Conservation (phyloP, 306 rosid species). For the Biancaea sappan region DNA sequence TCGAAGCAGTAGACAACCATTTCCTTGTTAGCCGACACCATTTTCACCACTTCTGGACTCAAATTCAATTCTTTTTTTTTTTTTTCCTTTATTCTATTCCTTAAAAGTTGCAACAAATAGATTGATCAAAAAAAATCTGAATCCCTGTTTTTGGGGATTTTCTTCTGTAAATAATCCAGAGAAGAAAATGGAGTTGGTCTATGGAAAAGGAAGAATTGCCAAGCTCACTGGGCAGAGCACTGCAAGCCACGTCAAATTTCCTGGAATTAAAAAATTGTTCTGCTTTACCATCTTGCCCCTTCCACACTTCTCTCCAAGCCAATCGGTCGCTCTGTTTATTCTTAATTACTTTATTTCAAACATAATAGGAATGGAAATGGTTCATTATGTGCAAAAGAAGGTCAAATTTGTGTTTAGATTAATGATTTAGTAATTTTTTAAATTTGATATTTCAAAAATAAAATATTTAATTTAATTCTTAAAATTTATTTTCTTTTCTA, state of each 20-base stretch:
- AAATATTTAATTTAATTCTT: no score
- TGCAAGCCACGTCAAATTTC: background rate
- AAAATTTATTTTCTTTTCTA: no score
- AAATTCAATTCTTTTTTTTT: background rate
- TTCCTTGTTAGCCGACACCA: slow-evolving; percentile 71
- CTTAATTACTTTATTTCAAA: no score
- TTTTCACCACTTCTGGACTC: slow-evolving; percentile 14
- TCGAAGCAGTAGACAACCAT: slow-evolving; percentile 72
- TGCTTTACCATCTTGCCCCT: background rate
- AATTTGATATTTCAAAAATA: no score
- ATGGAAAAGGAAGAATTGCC: background rate
- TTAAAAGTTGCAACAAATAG: background rate
- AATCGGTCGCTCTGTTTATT: background rate
- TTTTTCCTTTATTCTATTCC: background rate
- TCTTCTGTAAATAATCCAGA: background rate
- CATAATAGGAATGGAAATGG: no score
- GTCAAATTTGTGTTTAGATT: no score
- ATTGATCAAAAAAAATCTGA: background rate
- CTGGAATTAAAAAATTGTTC: background rate
- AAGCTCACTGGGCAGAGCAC: background rate
- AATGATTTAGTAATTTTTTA: no score
- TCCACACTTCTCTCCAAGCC: background rate
- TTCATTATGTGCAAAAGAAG: no score
- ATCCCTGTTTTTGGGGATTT: background rate
- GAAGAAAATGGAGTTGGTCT: background rate